Conservation (phyloP, 2,329 filamentous ascomycete genomes). For the Rasamsonia emersonii region DNA sequence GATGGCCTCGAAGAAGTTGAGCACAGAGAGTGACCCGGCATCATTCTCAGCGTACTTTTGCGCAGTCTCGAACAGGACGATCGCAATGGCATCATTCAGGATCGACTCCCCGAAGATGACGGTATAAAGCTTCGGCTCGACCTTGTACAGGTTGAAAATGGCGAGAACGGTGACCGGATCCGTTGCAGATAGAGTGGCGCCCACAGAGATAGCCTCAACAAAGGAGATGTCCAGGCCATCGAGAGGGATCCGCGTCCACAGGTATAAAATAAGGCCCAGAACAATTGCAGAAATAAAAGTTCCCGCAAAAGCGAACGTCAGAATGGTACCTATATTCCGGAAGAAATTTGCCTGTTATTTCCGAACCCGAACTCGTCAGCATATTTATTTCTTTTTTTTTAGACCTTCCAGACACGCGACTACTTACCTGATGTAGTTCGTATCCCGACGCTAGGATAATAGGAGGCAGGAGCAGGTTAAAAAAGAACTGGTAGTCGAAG, state of each 20-base stretch:
- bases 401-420: neutral
- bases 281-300: slow-evolving; percentile 97
- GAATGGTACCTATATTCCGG: slow-evolving; percentile 90
- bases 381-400: too few relatives aligned
- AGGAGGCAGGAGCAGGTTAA: slow-evolving; percentile 94
- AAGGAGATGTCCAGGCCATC: slow-evolving; percentile 81
- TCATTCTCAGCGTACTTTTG: slow-evolving; percentile 76
- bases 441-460: slow-evolving; percentile 97
- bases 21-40: slow-evolving; percentile 60
- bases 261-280: slow-evolving; percentile 75
- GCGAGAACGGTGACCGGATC: slow-evolving; percentile 96
- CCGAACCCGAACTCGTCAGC: too few relatives aligned
- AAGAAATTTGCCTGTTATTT: slow-evolving; percentile 82
- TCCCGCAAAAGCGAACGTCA: slow-evolving; percentile 94
- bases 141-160: slow-evolving; percentile 99
- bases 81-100: slow-evolving; percentile 94
- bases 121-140: slow-evolving; percentile 96
- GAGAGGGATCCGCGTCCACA: slow-evolving; percentile 81
- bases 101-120: slow-evolving; percentile 99
- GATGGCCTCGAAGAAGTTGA: slow-evolving; percentile 82
- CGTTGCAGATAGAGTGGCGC: slow-evolving; percentile 90
- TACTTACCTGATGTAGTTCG: slow-evolving; percentile 72
- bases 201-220: slow-evolving; percentile 92
- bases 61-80: slow-evolving; percentile 96
- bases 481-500: slow-evolving; percentile 99